phyloP scores from a whole-genome alignment of 768 basidiomycete species.

The Mrakia hoshinonis region DNA sequence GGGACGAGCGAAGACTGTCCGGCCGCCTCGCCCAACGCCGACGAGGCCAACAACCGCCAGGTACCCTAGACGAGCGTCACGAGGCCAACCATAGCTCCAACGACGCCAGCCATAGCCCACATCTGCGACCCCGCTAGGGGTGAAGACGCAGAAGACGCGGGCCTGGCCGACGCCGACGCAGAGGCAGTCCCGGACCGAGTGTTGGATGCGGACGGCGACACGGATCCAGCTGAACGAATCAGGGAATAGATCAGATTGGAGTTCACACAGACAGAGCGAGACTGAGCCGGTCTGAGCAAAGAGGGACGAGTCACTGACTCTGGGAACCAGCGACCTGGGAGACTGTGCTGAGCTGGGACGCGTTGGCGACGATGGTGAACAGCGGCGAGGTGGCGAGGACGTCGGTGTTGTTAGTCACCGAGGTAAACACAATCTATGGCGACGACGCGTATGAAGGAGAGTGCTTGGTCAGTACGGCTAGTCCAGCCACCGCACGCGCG shows the following conservation, averaged over 20 bases:
- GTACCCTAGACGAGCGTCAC: background rate
- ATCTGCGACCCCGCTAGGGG: background rate
- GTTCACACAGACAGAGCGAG: too few species aligned
- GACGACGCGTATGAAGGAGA: background rate
- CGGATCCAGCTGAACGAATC: background rate
- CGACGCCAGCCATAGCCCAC: background rate
- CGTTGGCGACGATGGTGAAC: background rate
- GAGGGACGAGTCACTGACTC: too few species aligned
- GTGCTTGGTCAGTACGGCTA: too few species aligned
- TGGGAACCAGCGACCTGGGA: background rate
- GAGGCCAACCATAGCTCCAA: background rate
- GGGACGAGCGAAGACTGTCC: background rate
- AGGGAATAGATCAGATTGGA: too few species aligned
- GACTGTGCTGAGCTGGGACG: background rate
- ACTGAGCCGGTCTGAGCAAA: too few species aligned
- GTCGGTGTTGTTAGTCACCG: background rate
- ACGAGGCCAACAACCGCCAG: too few species aligned
- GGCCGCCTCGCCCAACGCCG: background rate
- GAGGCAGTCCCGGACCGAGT: background rate
- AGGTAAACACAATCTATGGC: background rate
- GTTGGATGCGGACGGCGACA: background rate
- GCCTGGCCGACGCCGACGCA: background rate
- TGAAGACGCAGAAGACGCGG: background rate
- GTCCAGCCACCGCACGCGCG: too few species aligned
- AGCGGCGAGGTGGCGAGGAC: background rate